phyloP scores from a whole-genome alignment of 2,329 filamentous ascomycete genomes.

The Colletotrichum siamense region DNA sequence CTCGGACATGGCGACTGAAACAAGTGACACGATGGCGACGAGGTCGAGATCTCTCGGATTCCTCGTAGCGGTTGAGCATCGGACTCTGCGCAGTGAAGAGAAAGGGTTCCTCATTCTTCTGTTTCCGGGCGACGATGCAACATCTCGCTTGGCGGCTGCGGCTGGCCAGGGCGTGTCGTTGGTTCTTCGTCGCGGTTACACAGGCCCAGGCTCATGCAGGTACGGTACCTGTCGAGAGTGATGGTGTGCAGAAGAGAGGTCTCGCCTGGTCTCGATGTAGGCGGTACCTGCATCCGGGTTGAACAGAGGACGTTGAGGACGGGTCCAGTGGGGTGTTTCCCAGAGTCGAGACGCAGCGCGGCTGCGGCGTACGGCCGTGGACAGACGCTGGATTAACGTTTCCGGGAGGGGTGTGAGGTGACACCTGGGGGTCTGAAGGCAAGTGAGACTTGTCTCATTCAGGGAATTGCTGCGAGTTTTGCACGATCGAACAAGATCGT shows the following conservation, averaged over 20 bases:
- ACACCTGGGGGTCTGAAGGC: background rate
- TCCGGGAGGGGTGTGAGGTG: background rate
- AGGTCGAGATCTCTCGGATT: background rate
- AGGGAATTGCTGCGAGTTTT: conserved; percentile 4
- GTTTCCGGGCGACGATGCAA: background rate
- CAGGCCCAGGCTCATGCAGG: background rate
- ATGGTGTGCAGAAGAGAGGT: background rate
- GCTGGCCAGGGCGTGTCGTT: background rate
- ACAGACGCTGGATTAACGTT: background rate
- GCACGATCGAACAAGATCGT: conserved; percentile 3
- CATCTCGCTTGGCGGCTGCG: background rate
- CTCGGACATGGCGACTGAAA: conserved; percentile 6
- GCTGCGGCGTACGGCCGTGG: background rate
- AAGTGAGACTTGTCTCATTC: background rate
- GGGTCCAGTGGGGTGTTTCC: background rate
- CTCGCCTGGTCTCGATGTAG: background rate
- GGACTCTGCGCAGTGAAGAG: background rate
- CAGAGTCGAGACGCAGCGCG: conserved; percentile 8
- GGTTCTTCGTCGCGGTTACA: conserved; percentile 4
- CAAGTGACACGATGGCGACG: background rate
- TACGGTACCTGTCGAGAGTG: background rate
- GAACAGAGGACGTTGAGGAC: background rate
- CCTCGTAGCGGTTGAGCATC: background rate
- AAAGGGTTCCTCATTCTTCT: background rate
- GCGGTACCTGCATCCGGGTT: conserved; percentile 16